Conservation (phyloP, 2,329 filamentous ascomycete species). For the Trichoderma aggressivum region DNA sequence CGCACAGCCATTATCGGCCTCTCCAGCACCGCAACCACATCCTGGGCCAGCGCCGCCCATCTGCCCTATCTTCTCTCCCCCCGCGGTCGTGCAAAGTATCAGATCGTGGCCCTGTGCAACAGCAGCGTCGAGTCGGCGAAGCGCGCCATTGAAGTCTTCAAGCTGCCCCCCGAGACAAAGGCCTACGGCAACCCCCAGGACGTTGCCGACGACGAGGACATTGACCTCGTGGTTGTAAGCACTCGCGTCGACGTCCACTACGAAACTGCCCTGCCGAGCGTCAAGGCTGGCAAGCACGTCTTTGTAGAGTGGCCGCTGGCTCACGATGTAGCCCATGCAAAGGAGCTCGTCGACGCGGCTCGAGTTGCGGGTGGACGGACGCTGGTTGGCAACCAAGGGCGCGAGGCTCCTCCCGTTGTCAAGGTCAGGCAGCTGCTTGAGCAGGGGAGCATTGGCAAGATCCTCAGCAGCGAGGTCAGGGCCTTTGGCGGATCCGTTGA, state of each 20-base stretch:
- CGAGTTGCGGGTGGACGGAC: conserved; percentile 33
- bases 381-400: conserved; percentile 51
- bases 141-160: conserved; percentile 42
- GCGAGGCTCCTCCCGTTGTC: conserved; percentile 41
- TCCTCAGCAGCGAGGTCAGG: conserved; percentile 49
- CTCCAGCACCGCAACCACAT: conserved; percentile 47
- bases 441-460: conserved; percentile 46
- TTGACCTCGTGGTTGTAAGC: conserved; percentile 54
- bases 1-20: conserved; percentile 58
- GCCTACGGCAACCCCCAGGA: conserved; percentile 49
- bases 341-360: conserved; percentile 40
- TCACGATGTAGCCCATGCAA: conserved; percentile 38
- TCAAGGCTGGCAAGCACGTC: conserved; percentile 50
- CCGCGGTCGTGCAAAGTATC: conserved; percentile 40
- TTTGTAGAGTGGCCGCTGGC: conserved; percentile 60
- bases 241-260: conserved; percentile 55
- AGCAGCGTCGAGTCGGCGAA: conserved; percentile 43
- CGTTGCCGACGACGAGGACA: conserved; percentile 45
- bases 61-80: conserved; percentile 56
- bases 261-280: conserved; percentile 41
- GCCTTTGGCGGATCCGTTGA: conserved; percentile 36
- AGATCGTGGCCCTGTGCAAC: conserved; percentile 53
- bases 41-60: conserved; percentile 55
- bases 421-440: conserved; percentile 45
- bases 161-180: conserved; percentile 39